These are phyloP conservation scores for Cordyceps militaris DNA, from an alignment of 2,329 filamentous ascomycete species.

Conservation along the genomic window DNA sequence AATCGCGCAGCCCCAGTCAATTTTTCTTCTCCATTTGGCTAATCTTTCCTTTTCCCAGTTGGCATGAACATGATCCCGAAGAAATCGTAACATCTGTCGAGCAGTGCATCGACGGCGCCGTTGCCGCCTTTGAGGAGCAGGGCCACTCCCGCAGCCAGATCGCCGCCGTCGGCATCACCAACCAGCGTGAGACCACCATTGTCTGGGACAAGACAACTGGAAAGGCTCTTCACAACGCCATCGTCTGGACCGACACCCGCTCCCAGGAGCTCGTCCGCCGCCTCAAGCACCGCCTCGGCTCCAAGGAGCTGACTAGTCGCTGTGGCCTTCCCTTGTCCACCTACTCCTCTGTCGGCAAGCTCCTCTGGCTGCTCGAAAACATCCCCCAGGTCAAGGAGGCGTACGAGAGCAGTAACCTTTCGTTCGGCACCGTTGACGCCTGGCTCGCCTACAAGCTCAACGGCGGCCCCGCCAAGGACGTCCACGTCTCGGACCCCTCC, in stretches of 20 bases:
- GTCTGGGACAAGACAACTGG: slow-evolving; percentile 74
- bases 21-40: neutral
- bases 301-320: slow-evolving; percentile 58
- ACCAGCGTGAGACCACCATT: slow-evolving; percentile 75
- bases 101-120: slow-evolving; percentile 67
- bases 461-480: slow-evolving; percentile 55
- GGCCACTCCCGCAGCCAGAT: slow-evolving; percentile 64
- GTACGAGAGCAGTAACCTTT: slow-evolving; percentile 63
- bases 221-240: slow-evolving; percentile 70
- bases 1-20: too few relatives aligned
- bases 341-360: slow-evolving; percentile 72
- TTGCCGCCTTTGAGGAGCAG: slow-evolving; percentile 58
- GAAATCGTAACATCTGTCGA: slow-evolving; percentile 68
- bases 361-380: slow-evolving; percentile 70
- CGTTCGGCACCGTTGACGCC: slow-evolving; percentile 74
- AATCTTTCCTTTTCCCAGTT: slow-evolving; percentile 40
- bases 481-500: slow-evolving; percentile 70
- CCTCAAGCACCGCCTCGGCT: slow-evolving; percentile 58
- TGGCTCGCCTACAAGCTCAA: slow-evolving; percentile 79
- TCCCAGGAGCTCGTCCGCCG: slow-evolving; percentile 65
- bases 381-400: slow-evolving; percentile 58
- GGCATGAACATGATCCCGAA: slow-evolving; percentile 77
- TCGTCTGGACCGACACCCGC: slow-evolving; percentile 81
- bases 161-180: slow-evolving; percentile 71
- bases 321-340: slow-evolving; percentile 76